Conservation (phyloP, 1,284 basidiomycete genomes). For the Golubevia sp. region DNA sequence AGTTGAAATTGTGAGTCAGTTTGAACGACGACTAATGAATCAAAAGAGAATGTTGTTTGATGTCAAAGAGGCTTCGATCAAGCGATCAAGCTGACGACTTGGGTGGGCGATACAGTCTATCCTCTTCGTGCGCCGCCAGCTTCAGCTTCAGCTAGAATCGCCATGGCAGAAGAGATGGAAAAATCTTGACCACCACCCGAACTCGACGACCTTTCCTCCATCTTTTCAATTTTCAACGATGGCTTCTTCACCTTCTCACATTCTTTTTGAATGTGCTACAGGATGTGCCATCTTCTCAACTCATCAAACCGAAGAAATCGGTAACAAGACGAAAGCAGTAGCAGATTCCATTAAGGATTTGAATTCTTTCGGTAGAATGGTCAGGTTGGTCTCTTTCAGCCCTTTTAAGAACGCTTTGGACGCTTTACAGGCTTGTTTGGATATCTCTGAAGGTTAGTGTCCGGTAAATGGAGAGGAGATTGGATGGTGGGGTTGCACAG, state of each 20-base stretch:
- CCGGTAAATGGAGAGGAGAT: constrained; percentile 3
- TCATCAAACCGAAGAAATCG: constrained; percentile 56
- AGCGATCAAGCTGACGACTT: too few relatives aligned
- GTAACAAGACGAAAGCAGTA: constrained; percentile 48
- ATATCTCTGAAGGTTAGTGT: constrained; percentile 51
- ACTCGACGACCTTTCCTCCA: too few relatives aligned
- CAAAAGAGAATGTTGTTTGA: too few relatives aligned
- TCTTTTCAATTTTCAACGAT: constrained; percentile 36
- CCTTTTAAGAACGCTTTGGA: constrained; percentile 60
- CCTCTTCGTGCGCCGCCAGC: too few relatives aligned
- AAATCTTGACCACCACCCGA: too few relatives aligned
- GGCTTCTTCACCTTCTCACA: constrained; percentile 57
- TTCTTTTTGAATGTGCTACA: constrained; percentile 61
- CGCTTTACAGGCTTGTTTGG: constrained; percentile 52
- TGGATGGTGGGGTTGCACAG: too few relatives aligned
- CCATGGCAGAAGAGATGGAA: too few relatives aligned
- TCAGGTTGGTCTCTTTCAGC: constrained; percentile 55
- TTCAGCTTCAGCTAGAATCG: too few relatives aligned
- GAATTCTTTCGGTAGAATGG: constrained; percentile 57
- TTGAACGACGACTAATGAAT: too few relatives aligned
- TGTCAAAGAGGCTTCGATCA: too few relatives aligned
- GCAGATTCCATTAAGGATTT: constrained; percentile 51
- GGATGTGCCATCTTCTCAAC: constrained; percentile 58
- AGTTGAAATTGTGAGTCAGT: too few relatives aligned
- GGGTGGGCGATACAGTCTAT: too few relatives aligned